A percentile compares a stretch with the other conserved stretches of the same genome.
Evolutionary conservation across 2,329 filamentous ascomycete genomes (phyloP).

Genomic region (Colletotrichum tropicicola): DNA sequence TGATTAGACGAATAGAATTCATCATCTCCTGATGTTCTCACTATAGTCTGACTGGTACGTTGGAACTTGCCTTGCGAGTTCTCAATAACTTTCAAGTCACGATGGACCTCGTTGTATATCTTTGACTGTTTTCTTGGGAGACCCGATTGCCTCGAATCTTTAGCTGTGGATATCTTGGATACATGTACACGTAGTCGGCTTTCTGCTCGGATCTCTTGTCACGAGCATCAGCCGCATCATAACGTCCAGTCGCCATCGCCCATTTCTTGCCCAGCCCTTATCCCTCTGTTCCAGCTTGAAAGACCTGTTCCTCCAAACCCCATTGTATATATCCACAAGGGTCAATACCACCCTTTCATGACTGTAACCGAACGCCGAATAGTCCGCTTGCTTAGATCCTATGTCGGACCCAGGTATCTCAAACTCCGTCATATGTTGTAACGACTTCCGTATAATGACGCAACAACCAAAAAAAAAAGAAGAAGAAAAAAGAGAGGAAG

Average conservation of each 20-base stretch:
- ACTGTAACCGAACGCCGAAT: background rate
- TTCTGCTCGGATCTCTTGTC: background rate
- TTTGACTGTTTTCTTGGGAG: background rate
- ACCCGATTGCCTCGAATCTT: background rate
- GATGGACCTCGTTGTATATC: background rate
- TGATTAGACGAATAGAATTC: too few relatives aligned
- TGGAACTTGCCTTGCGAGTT: too few relatives aligned
- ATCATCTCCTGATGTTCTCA: too few relatives aligned
- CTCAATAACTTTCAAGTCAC: too few relatives aligned
- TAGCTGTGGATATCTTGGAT: background rate
- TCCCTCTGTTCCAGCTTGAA: background rate
- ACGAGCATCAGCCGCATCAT: background rate
- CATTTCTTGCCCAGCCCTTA: too few relatives aligned
- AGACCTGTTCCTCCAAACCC: background rate
- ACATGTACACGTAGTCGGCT: background rate
- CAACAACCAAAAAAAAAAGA: background rate
- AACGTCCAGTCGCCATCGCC: too few relatives aligned
- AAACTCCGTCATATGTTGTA: constrained; percentile 13
- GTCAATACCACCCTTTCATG: background rate
- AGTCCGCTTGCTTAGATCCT: background rate
- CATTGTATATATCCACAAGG: background rate
- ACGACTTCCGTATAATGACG: background rate
- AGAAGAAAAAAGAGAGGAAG: constrained; percentile 6
- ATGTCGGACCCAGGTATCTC: background rate
- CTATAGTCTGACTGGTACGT: too few relatives aligned